Evolutionary conservation across 441 rosid genomes (phyloP), one percentile per base, ranked within the genome.

Genomic region (Adansonia gregorii): DNA sequence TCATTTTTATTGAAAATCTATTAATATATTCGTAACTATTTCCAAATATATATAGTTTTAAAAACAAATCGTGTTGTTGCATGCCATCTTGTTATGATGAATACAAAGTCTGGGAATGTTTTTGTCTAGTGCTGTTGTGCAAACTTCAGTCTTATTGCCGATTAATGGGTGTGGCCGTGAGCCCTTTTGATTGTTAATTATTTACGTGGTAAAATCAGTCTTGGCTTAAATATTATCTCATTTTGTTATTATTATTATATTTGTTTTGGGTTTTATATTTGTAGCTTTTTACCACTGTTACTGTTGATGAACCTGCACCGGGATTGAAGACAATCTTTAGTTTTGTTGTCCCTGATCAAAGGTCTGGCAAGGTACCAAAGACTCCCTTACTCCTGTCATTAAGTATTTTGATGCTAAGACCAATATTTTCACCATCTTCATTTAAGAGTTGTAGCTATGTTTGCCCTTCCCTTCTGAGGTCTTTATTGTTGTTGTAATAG

Each of bases 271-370:
- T 59, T 59, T 59, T 20, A 2, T 60, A n/a, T 68, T 14, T 82
- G 82, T 65, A 96, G 99, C 84, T 96, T 76, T 76, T 91, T 20
- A 88, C 99, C 19, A 94, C 98, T 83, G 67, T 96, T 69, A 94
- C 98, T 4, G 15, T 88, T 20, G 93, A 96, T 72, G 98, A 96
- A 80, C 90, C 90, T 80, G 88, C 98, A 41, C 98, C 96, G 56
- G 99, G 98, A 52, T 79, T 96, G 49, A 96, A 96, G 93, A 56
- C 95, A 6, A 92, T 96, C 76, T 61, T 94, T 71, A 93, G 92
- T 86, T 92, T 94, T 76, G 86, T 76, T 77, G 83, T 92, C 35
- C 99, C 98, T 74, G 98, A 96, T 81, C 98, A 96, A 89, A 91
- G 91, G 81, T 94, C 98, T 83, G 96, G 97, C 78, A 96, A 93